Base-by-base conservation (phyloP, 208 protist genomes). In the Trypanosoma mega region DNA sequence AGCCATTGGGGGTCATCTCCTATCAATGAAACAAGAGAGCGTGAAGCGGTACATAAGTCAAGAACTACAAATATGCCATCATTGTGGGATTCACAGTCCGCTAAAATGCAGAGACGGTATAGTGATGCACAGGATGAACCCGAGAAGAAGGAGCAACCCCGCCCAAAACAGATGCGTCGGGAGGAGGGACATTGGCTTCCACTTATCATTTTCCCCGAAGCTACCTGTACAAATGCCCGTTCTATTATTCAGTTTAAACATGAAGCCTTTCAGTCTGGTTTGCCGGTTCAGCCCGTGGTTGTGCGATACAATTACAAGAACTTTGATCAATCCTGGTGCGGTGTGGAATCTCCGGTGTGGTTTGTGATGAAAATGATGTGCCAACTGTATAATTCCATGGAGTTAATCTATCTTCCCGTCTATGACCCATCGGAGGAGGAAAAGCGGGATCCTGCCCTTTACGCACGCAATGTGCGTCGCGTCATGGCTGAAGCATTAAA, bases 201-300 rank as follows among this genome's bases (percentile, higher is more conserved):
- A 7, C 9, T 78, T 36, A 12, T 67, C 24, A 53, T 90, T 7
- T 90, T 87, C 41, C 83, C 83, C 23, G 83, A 90, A 43, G 73
- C 72, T 2, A 85, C 82, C 11, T 85, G 66, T 2, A 84, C 80
- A 16, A 87, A 76, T 52, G 75, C 52, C 16, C 29, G 24, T 4
- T 16, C 34, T 24, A 12, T 90, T 5, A 63, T 92, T 27, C 39
- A 62, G 12, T 91, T 90, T 39, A 34, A 81, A 14, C n/a, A 30
- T 20, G 72, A 68, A 18, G 76, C 76, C 9, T 90, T 90, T 30
- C 0, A 30, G 7, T 1, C 56, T 5, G 77, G 74, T 20, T n/a
- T 78, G 9, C 72, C 82, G 1, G 74, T 90, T 20, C 80, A 92
- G 30, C 80, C 82, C 6, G 27, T 91, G 3, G 7, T 75, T 37